Evolutionary conservation across 2,329 filamentous ascomycete species (phyloP), one percentile per base, ranked within the genome.

Genomic region (Capronia epimyces): DNA sequence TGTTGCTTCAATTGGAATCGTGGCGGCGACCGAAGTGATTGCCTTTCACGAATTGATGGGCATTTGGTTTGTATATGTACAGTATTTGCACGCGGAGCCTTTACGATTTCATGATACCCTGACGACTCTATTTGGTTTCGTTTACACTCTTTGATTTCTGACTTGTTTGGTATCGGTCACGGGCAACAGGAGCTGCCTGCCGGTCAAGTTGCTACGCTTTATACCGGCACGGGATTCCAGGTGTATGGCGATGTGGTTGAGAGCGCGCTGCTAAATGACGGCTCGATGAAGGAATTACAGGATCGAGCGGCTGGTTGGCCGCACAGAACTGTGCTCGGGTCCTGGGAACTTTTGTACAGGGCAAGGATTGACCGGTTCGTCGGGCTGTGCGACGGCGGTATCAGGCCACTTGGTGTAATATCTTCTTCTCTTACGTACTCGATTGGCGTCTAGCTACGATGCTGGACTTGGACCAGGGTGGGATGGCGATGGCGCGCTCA

Each of bases 101-200:
- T 21, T 36, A 50, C 43, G 49, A 52, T 29, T 32, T 55, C 44
- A 55, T 49, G 53, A 55, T 55, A 52, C 53, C 53, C 53, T 39
- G 7, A 42, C 39, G 39, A 25, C 21, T 25, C 44, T 32, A 24
- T 22, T 32, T 22, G 43, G 22, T 34, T 43, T 42, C 49, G 34
- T 29, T 50, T 44, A 31, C n/a, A n/a, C n/a, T 27, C 6, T 43
- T 47, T 34, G 18, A 18, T 43, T 32, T 31, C 44, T 15, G 34
- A 20, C 15, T 29, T 36, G 12, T 29, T 29, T 49, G 13, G 39
- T 41, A 32, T 42, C 15, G 39, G 20, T 42, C 20, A 39, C 5
- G 36, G 36, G 4, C 16, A 21, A 8, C 7, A 18, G 4, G 8
- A 21, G 10, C 5, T 20, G 20, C 13, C 20, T 20, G 20, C 36